Conservation (phyloP, 2,329 filamentous ascomycete species). For the Hypomyces rosellus region DNA sequence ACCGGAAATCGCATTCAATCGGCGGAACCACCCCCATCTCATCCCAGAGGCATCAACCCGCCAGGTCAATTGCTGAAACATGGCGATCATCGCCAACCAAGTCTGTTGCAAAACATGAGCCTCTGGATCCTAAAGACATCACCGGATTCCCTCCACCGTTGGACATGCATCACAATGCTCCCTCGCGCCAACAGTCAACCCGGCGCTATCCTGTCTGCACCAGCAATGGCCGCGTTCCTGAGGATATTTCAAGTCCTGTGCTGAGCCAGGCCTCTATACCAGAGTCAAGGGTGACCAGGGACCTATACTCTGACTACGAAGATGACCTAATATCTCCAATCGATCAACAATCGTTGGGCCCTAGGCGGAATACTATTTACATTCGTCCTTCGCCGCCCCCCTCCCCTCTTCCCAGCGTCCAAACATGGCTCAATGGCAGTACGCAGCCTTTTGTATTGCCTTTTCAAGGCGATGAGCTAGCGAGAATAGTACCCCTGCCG, state of each 20-base stretch:
- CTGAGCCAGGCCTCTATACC: background rate
- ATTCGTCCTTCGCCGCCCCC: constrained; percentile 28
- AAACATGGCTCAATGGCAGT: constrained; percentile 31
- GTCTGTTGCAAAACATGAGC: background rate
- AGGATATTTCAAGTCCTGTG: background rate
- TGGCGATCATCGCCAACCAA: background rate
- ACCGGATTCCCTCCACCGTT: background rate
- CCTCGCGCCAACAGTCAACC: background rate
- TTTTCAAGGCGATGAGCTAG: constrained; percentile 28
- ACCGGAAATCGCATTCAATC: constrained; percentile 20
- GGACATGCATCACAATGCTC: background rate
- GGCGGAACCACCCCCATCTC: constrained; percentile 9
- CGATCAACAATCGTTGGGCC: background rate
- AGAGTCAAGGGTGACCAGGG: too few species aligned
- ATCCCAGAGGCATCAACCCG: background rate
- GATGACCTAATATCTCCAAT: constrained; percentile 1
- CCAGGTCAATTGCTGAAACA: background rate
- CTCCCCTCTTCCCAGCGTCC: constrained; percentile 29
- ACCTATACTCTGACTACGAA: too few species aligned
- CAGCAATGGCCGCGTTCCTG: background rate
- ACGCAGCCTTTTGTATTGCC: constrained; percentile 23
- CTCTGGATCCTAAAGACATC: background rate
- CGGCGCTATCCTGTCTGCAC: background rate
- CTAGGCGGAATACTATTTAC: constrained; percentile 18
- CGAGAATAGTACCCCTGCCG: constrained; percentile 41